Conservation (phyloP, 805 yeast species). For the Komagataella mondaviorum region DNA sequence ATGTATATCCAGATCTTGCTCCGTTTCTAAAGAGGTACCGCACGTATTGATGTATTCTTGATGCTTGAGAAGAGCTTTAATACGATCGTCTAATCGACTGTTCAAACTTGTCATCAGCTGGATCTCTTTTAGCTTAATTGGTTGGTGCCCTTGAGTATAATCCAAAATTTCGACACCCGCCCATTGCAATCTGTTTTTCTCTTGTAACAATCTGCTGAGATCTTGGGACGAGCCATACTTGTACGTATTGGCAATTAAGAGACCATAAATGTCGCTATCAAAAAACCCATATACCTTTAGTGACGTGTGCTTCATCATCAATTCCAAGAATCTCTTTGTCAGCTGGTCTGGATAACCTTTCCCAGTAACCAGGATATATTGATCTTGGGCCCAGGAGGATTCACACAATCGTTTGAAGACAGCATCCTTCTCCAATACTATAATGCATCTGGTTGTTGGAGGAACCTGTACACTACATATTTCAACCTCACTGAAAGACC, state of each 20-base stretch:
- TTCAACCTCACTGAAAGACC: not conserved
- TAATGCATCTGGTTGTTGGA: constrained; percentile 11
- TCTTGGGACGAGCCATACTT: constrained; percentile 8
- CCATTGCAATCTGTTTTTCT: not conserved
- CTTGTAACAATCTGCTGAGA: not conserved
- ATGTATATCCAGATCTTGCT: not conserved
- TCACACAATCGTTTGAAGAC: not conserved
- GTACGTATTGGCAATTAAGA: constrained; percentile 32
- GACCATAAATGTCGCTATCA: constrained; percentile 57
- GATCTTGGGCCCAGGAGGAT: constrained; percentile 13
- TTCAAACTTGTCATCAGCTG: not conserved
- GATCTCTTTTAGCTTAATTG: not conserved
- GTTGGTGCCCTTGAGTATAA: not conserved
- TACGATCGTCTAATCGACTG: not conserved
- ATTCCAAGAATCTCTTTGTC: constrained; percentile 28
- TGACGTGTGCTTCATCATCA: not conserved
- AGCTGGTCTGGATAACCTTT: constrained; percentile 54
- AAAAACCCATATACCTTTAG: constrained; percentile 27
- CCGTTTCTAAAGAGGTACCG: not conserved
- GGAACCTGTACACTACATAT: not conserved
- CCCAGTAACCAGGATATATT: constrained; percentile 38
- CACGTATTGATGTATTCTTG: not conserved
- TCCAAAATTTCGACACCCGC: not conserved
- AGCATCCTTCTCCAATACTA: constrained; percentile 39
- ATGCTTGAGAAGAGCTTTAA: not conserved